A percentile compares a stretch with the other conserved stretches of the same genome.
Evolutionary conservation across 129 eudicot genomes (phyloP).

Genomic region (Chrysanthemum makinoi): DNA sequence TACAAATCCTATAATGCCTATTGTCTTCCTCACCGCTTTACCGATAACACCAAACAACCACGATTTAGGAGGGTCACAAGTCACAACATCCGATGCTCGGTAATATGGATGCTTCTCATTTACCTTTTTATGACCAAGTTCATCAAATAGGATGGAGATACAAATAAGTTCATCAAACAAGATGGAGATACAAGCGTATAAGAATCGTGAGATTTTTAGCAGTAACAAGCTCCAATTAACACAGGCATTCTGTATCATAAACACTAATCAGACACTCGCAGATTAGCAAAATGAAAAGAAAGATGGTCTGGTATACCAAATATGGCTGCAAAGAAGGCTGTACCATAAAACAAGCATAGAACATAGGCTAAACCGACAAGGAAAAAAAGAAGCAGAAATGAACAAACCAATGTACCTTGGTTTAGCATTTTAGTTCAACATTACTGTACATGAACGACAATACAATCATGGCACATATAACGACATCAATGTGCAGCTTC

Average conservation of each 20-base stretch:
- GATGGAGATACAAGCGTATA: background rate
- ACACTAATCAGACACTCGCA: too few species aligned
- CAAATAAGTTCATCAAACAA: background rate
- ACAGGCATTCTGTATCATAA: background rate
- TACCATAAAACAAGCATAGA: too few species aligned
- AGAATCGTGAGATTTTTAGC: background rate
- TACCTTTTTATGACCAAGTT: background rate
- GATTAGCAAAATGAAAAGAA: too few species aligned
- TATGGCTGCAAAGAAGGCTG: too few species aligned
- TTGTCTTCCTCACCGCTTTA: background rate
- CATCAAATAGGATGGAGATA: background rate
- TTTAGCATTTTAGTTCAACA: too few species aligned
- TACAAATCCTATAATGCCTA: background rate
- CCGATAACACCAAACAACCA: background rate
- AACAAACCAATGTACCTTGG: too few species aligned
- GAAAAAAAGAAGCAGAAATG: too few species aligned
- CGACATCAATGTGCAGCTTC: background rate
- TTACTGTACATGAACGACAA: too few species aligned
- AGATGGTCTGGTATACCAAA: too few species aligned
- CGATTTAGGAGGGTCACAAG: background rate
- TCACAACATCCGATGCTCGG: background rate
- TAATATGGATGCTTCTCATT: background rate
- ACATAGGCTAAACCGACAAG: too few species aligned
- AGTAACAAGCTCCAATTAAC: background rate
- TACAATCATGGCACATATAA: background rate